Base-by-base conservation (phyloP, 2,329 filamentous ascomycete species). In the Aureobasidium namibiae region DNA sequence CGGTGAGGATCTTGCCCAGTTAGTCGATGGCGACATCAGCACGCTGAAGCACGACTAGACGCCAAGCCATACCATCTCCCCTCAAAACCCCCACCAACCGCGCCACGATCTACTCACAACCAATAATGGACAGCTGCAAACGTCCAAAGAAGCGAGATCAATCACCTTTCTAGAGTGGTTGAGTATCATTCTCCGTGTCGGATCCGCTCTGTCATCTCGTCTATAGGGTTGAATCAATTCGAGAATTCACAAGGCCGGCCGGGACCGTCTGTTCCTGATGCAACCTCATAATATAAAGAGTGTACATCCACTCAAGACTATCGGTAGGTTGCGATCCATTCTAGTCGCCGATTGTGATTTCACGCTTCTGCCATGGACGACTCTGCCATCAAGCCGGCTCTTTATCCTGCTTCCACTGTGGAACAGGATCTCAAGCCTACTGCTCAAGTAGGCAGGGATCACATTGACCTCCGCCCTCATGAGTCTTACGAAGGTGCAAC, bases 11-110 rank as follows among this genome's bases (percentile, higher is more conserved):
- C 52, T 13, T 56, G 52, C 52, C 39, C 18, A 21, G 18, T 39
- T 56, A 45, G 52, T 56, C 52, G 39, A 56, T 56, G 39, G 39
- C 52, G 52, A 45, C 52, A 56, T 56, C 38, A n/a, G 29, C 21
- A n/a, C 13, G n/a, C 23, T n/a, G 14, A 21, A 41, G 42, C 42
- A 41, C 52, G 52, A 56, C 42, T 44, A 44, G 18, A 10, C 39
- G 52, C 52, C 52, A 56, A 56, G 52, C 52, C 52, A 44, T 45
- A 56, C 26, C 38, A 23, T 26, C 18, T 34, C 52, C 36, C 50
- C 52, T 45, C 52, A 56, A 26, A 11, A 45, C 33, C 14, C n/a
- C 39, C 18, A 56, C 52, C 39, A 36, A 56, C 24, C 38, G 38
- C 38, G 26, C 50, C 38, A 42, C 18, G n/a, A 34, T 36, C 13